Evolutionary conservation across 805 yeast genomes (phyloP), one percentile per base, ranked within the genome.

Genomic region (Peterozyma toletana): DNA sequence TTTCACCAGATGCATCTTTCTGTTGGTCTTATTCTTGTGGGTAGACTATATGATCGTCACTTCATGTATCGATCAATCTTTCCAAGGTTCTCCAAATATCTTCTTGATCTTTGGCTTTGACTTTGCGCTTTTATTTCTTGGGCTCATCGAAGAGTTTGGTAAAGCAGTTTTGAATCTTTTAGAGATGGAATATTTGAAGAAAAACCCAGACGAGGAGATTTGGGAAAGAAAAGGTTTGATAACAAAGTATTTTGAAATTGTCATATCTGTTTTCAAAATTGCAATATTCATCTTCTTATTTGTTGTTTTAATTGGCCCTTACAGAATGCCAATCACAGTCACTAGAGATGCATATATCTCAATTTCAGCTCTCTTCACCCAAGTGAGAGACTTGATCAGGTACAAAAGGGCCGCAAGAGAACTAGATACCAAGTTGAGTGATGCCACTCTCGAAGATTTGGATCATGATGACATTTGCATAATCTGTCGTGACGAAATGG

Each of bases 401-500:
- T 66, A 67, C 45, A 55, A 68, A 46, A 66, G 64, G 44, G 72
- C 73, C 14, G 64, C 84, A 10, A 75, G 75, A 40, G 77, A 80
- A 52, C 65, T 93, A 54, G 88, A 85, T 49, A 67, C 70, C 27
- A 77, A 73, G 49, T 67, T 93, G 41, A 64, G 66, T 7, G 73
- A 78, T 47, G 95, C 96, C 2, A 66, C 81, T 1, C 68, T 60
- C 11, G 75, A 66, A 29, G 90, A 86, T 38, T 67, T 86, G 45
- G 74, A 65, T 6, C 71, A 78, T 15, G 80, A 77, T 49, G 83
- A 82, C 58, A 57, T 86, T 21, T 85, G 99, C 63, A 88, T 88
- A 48, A 84, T 91, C 35, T 91, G 99, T 64, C 79, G 96, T 53
- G 98, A 93, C 52, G 96, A 87, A 48, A 83, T 91, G 91, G 60